Percentiles rank a stretch among this genome's conserved stretches.
phyloP scores from a whole-genome alignment of 2,329 filamentous ascomycete genomes.

The Bertia moriformis region DNA sequence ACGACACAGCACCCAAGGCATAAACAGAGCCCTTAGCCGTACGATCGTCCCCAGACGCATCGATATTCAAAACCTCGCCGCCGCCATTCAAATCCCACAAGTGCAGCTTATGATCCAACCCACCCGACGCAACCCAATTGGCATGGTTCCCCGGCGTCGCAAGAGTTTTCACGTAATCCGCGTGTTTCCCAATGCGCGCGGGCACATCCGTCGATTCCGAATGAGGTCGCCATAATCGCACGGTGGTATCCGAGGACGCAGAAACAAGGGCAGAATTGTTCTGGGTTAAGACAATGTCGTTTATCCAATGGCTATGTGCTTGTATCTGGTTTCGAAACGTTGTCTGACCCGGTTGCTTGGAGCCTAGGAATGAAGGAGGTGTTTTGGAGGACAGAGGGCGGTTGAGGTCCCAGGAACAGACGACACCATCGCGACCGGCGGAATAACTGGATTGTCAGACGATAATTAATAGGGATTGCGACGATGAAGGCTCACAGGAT shows the following conservation, averaged over 20 bases:
- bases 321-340: conserved; percentile 48
- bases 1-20: conserved; percentile 67
- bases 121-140: conserved; percentile 86
- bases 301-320: conserved; percentile 92
- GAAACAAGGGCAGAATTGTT: conserved; percentile 70
- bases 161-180: conserved; percentile 91
- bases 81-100: conserved; percentile 85
- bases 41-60: conserved; percentile 69
- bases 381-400: conserved; percentile 21
- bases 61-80: conserved; percentile 75
- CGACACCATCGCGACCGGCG: conserved; percentile 82
- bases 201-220: conserved; percentile 51
- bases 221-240: conserved; percentile 79
- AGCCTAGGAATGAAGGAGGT: conserved; percentile 12
- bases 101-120: conserved; percentile 79
- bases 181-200: conserved; percentile 76
- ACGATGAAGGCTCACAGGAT: conserved; percentile 55
- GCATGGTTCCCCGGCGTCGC: conserved; percentile 53
- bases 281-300: conserved; percentile 72
- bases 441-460: conserved; percentile 57
- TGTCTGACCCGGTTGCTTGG: conserved; percentile 24
- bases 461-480: conserved; percentile 1
- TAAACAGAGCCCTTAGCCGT: conserved; percentile 91
- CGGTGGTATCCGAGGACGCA: conserved; percentile 82
- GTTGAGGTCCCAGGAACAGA: conserved; percentile 89